phyloP scores from a whole-genome alignment of 2,329 filamentous ascomycete species.

The Claviceps lovelessii region DNA sequence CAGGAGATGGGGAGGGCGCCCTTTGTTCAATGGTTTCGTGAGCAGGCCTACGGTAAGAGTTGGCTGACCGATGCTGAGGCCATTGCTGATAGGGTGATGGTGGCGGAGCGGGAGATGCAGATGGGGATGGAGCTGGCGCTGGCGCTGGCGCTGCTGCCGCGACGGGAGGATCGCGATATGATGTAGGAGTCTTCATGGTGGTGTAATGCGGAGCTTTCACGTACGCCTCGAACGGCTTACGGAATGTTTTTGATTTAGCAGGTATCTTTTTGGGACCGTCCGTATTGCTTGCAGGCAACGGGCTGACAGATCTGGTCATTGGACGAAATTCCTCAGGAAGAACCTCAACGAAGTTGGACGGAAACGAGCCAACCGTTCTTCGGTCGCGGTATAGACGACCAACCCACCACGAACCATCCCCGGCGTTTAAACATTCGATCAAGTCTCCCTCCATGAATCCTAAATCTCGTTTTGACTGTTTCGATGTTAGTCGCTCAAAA shows the following conservation, averaged over 20 bases:
- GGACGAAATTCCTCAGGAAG: slow-evolving; percentile 76
- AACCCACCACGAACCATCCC: slow-evolving; percentile 98
- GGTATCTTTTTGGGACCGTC: slow-evolving; percentile 40
- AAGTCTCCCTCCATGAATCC: slow-evolving; percentile 96
- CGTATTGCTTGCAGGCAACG: slow-evolving; percentile 41
- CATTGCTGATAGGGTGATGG: slow-evolving; percentile 5
- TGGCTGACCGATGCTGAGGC: slow-evolving; percentile 11
- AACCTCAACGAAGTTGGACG: slow-evolving; percentile 92
- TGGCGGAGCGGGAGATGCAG: slow-evolving; percentile 6
- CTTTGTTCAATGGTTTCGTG: slow-evolving; percentile 8
- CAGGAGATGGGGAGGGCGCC: slow-evolving; percentile 11
- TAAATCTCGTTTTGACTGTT: slow-evolving; percentile 73
- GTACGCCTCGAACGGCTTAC: slow-evolving; percentile 54
- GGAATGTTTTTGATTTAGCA: slow-evolving; percentile 48
- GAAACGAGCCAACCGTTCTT: slow-evolving; percentile 82
- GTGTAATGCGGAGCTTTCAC: slow-evolving; percentile 52
- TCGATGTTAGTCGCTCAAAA: not conserved
- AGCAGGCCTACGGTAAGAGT: slow-evolving; percentile 14
- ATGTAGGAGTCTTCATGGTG: slow-evolving; percentile 45
- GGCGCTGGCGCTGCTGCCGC: slow-evolving; percentile 10
- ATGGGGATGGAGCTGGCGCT: slow-evolving; percentile 1
- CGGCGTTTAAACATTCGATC: slow-evolving; percentile 95
- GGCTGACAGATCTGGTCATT: slow-evolving; percentile 45
- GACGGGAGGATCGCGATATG: slow-evolving; percentile 31
- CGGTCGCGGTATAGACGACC: slow-evolving; percentile 79